A percentile compares a stretch with the other conserved stretches of the same genome.
phyloP scores from a whole-genome alignment of 305 asterid genomes.

The Plantago coronopus region DNA sequence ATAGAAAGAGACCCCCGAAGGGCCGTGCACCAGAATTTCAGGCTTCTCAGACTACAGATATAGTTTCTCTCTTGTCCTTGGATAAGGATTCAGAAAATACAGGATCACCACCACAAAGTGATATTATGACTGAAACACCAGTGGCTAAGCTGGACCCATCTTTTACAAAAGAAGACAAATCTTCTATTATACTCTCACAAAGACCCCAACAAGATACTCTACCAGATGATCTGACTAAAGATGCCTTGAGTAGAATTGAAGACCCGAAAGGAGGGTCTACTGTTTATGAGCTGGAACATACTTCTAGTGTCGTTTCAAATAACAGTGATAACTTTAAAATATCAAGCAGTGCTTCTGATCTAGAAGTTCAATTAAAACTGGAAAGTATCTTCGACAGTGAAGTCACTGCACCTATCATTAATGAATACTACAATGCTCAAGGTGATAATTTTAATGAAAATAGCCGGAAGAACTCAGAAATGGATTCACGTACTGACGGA shows the following conservation, averaged over 20 bases:
- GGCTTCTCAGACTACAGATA: slow-evolving; percentile 12
- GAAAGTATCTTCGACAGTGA: slow-evolving; percentile 36
- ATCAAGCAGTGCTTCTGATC: slow-evolving; percentile 67
- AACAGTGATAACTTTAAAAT: slow-evolving; percentile 44
- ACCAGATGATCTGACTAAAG: slow-evolving; percentile 25
- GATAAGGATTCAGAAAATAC: slow-evolving; percentile 27
- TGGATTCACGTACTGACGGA: slow-evolving; percentile 43
- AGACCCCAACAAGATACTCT: slow-evolving; percentile 32
- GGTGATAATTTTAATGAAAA: slow-evolving; percentile 34
- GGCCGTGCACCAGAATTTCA: slow-evolving; percentile 36
- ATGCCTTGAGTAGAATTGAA: slow-evolving; percentile 25
- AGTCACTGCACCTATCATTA: slow-evolving; percentile 36
- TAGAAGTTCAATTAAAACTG: slow-evolving; percentile 35
- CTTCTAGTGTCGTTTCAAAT: slow-evolving; percentile 27
- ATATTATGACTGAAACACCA: slow-evolving; percentile 26
- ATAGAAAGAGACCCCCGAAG: slow-evolving; percentile 69
- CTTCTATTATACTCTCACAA: slow-evolving; percentile 21
- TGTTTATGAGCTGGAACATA: slow-evolving; percentile 30
- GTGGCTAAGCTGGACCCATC: slow-evolving; percentile 29
- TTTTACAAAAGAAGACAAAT: slow-evolving; percentile 22
- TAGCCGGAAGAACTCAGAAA: slow-evolving; percentile 41
- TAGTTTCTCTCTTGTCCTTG: too few relatives aligned
- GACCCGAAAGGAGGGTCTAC: slow-evolving; percentile 30
- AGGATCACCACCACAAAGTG: slow-evolving; percentile 24
- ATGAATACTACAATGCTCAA: slow-evolving; percentile 47